Conservation (phyloP, 179 eudicot species). For the Actinidia arguta region DNA sequence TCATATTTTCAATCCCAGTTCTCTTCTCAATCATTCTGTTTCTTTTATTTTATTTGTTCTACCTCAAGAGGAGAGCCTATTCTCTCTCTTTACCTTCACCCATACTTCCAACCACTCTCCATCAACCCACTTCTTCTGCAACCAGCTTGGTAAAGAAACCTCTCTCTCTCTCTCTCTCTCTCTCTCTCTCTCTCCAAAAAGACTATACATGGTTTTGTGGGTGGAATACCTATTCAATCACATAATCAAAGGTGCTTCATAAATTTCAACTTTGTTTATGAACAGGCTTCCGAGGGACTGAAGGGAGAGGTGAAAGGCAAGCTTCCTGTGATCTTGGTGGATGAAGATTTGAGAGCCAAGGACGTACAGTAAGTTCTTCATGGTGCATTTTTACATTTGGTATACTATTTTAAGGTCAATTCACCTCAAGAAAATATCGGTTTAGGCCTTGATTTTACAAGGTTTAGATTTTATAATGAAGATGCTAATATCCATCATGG, state of each 20-base stretch:
- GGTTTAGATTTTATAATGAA: no score
- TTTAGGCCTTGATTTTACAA: no score
- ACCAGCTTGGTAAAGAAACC: conserved; percentile 39
- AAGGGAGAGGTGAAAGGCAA: conserved; percentile 65
- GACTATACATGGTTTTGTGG: no score
- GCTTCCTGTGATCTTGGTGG: conserved; percentile 58
- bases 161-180: conserved; percentile 8
- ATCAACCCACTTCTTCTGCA: conserved; percentile 20
- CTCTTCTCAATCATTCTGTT: conserved; percentile 82
- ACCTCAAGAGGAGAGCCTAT: conserved; percentile 78
- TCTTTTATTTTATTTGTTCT: conserved; percentile 85
- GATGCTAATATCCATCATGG: no score
- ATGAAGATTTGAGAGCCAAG: conserved; percentile 60
- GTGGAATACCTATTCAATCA: neutral
- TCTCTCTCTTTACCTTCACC: conserved; percentile 24
- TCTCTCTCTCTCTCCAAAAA: neutral
- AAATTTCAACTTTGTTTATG: neutral
- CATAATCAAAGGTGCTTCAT: neutral
- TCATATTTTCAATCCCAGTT: conserved; percentile 90
- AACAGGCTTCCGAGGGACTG: conserved; percentile 47
- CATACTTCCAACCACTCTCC: conserved; percentile 36
- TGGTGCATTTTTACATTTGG: neutral
- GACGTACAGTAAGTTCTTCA: conserved; percentile 69
- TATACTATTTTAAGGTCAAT: no score
- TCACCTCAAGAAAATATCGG: no score